phyloP scores from a whole-genome alignment of 352 stramenopile genomes.

The Phytophthora pisi region DNA sequence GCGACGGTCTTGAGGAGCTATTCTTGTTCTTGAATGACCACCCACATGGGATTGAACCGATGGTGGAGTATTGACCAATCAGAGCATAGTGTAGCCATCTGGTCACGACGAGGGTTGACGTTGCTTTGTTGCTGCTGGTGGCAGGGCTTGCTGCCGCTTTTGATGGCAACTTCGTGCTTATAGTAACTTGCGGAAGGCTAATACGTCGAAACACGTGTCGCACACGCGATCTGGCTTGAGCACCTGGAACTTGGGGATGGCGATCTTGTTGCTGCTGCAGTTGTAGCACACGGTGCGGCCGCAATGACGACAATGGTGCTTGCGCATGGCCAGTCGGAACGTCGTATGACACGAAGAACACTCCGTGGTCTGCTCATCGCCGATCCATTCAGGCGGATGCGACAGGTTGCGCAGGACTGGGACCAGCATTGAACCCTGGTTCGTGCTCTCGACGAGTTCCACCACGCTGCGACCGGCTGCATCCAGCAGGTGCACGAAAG shows the following conservation, averaged over 20 bases:
- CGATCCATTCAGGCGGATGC: conserved; percentile 59
- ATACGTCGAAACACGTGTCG: conserved; percentile 83
- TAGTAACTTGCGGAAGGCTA: conserved; percentile 82
- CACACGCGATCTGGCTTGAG: conserved; percentile 78
- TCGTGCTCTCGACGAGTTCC: conserved; percentile 83
- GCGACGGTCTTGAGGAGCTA: conserved; percentile 6
- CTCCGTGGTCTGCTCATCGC: conserved; percentile 73
- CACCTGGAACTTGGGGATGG: conserved; percentile 85
- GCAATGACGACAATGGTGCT: conserved; percentile 86
- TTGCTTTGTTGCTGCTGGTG: background rate
- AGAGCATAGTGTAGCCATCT: conserved; percentile 30
- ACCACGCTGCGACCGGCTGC: conserved; percentile 83
- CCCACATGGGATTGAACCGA: conserved; percentile 2
- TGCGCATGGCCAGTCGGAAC: conserved; percentile 85
- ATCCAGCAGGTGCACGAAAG: conserved; percentile 80
- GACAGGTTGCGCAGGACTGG: conserved; percentile 82
- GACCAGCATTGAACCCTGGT: conserved; percentile 81
- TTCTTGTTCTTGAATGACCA: conserved; percentile 18
- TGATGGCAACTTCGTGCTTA: conserved; percentile 29
- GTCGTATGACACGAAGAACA: conserved; percentile 76
- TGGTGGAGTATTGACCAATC: conserved; percentile 29
- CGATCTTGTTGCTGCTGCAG: conserved; percentile 85
- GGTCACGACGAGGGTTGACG: background rate
- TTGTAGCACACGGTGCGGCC: conserved; percentile 87
- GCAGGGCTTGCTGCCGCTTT: background rate